phyloP scores from a whole-genome alignment of 371 early-diverging fungal species.

The Gilbertella persicaria region DNA sequence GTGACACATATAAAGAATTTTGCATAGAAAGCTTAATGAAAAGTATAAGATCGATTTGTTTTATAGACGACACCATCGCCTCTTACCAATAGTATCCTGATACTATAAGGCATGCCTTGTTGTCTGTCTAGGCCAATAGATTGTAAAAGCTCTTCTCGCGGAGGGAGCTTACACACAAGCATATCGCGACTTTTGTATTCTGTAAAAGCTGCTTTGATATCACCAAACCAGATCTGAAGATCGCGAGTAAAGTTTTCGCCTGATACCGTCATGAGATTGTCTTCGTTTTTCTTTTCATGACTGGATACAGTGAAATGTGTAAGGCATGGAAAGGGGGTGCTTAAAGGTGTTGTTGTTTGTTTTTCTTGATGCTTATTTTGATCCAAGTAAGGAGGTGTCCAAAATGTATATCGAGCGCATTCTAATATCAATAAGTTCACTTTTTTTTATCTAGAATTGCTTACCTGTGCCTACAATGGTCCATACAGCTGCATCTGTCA shows the following conservation, averaged over 20 bases:
- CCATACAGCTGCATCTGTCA: constrained; percentile 87
- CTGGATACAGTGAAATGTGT: constrained; percentile 10
- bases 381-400: constrained; percentile 43
- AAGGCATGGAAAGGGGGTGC: constrained; percentile 23
- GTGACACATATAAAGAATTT: no score
- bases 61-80: constrained; percentile 67
- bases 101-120: constrained; percentile 13
- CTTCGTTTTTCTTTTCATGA: not conserved
- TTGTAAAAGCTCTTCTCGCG: constrained; percentile 24
- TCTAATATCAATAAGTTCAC: constrained; percentile 24
- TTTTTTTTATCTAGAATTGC: not conserved
- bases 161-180: constrained; percentile 33
- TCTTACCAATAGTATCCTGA: constrained; percentile 63
- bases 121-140: constrained; percentile 6
- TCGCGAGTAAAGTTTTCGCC: constrained; percentile 69
- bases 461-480: constrained; percentile 81
- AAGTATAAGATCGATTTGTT: constrained; percentile 36
- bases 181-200: constrained; percentile 45
- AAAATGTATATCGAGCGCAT: constrained; percentile 76
- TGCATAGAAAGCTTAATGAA: no score
- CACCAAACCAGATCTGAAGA: constrained; percentile 72
- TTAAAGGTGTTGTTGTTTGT: constrained; percentile 14
- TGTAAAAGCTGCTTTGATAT: constrained; percentile 30
- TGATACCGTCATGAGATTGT: constrained; percentile 24
- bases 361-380: constrained; percentile 11